Percentiles rank a stretch among this genome's conserved stretches.
phyloP scores from a whole-genome alignment of 1,284 basidiomycete species.

The Butyriboletus appendiculatus region DNA sequence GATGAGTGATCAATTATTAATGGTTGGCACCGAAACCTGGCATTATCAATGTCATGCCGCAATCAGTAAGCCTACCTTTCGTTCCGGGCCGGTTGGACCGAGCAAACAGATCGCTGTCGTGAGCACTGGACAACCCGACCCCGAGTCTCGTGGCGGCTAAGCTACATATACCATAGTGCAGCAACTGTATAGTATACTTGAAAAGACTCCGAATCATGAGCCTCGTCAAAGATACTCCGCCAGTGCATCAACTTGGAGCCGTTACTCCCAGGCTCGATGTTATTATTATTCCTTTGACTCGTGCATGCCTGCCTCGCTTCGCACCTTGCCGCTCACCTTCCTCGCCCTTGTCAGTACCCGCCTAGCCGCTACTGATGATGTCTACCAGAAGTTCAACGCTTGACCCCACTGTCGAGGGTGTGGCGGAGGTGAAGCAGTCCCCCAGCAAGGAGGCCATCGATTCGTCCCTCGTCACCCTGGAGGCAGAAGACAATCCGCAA shows the following conservation, averaged over 20 bases:
- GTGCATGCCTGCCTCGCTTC: background rate
- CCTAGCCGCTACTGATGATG: background rate
- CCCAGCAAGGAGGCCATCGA: slow-evolving; percentile 6
- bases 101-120: background rate
- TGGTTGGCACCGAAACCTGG: no score
- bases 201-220: no score
- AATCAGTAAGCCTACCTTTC: background rate
- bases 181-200: background rate
- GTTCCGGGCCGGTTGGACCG: background rate
- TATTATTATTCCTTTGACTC: slow-evolving; percentile 12
- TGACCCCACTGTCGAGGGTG: slow-evolving; percentile 12
- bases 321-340: background rate
- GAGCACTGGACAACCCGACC: background rate
- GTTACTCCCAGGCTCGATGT: slow-evolving; percentile 6
- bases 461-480: slow-evolving; percentile 39
- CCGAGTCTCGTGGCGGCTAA: no score
- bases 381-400: slow-evolving; percentile 9
- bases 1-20: background rate
- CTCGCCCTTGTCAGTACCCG: background rate
- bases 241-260: background rate
- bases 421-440: background rate
- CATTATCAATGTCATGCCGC: no score
- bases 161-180: no score
- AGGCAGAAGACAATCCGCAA: slow-evolving; percentile 55
- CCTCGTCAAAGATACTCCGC: background rate